A percentile compares a stretch with the other conserved stretches of the same genome.
phyloP scores from a whole-genome alignment of 768 basidiomycete species.

The Clitopilus passeckerianus region DNA sequence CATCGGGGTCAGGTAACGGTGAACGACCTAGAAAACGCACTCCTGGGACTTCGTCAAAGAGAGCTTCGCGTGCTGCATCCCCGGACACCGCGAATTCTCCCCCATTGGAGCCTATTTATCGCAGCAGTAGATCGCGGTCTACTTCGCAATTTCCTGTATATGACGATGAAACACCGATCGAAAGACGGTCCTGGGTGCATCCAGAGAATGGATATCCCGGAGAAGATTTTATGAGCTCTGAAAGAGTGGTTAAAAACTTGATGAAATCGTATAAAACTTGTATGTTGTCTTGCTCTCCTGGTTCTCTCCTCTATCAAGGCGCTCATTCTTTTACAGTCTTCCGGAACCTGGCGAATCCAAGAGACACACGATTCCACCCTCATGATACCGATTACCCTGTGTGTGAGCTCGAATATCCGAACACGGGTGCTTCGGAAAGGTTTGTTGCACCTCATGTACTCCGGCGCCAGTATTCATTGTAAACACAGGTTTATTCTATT shows the following conservation, averaged over 20 bases:
- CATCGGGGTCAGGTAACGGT: constrained; percentile 9
- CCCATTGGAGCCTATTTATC: constrained; percentile 53
- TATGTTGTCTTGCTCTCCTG: constrained; percentile 27
- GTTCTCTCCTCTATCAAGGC: constrained; percentile 6
- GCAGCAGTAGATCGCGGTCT: constrained; percentile 60
- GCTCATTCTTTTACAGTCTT: constrained; percentile 47
- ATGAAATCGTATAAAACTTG: constrained; percentile 69
- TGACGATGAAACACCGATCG: constrained; percentile 28
- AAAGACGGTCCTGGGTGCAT: constrained; percentile 44
- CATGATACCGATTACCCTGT: constrained; percentile 58
- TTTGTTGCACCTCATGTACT: constrained; percentile 22
- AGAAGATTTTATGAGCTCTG: constrained; percentile 53
- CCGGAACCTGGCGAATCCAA: constrained; percentile 56
- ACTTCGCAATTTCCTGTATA: constrained; percentile 44
- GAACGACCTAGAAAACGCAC: constrained; percentile 28
- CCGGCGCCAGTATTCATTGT: neutral
- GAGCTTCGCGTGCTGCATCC: constrained; percentile 38
- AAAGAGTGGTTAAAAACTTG: constrained; percentile 54
- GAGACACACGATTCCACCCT: constrained; percentile 61
- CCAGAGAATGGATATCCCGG: constrained; percentile 50
- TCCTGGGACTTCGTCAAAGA: constrained; percentile 25
- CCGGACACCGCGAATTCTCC: constrained; percentile 33
- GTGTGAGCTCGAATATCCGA: constrained; percentile 76
- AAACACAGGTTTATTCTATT: constrained; percentile 64
- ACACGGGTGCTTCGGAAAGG: constrained; percentile 64